Evolutionary conservation across 2,329 filamentous ascomycete genomes (phyloP), one percentile per base, ranked within the genome.

Genomic region (Tothia fuscella): DNA sequence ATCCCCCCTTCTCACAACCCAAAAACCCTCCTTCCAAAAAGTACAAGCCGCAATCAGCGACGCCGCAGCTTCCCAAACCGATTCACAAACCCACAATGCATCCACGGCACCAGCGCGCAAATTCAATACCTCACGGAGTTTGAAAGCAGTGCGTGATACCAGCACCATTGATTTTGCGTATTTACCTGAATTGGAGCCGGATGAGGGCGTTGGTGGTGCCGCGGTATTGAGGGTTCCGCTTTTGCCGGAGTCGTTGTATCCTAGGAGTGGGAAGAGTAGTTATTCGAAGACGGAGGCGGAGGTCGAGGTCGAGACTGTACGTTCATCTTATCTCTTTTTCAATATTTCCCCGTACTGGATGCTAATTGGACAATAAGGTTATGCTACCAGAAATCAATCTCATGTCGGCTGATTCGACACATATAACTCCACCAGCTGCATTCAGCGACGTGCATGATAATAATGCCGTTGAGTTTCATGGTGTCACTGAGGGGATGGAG

Each of bases 141-240:
- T 68, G 41, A 76, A 77, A 55, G 60, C 71, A 21, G 64, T 71
- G 47, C 66, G 70, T 41, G 75, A 79, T 59, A 62, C 58, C 45
- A 76, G 72, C 30, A 75, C 74, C 31, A 72, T 80, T 46, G 76
- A 80, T 62, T 78, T 79, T 52, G 68, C 69, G 50, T 78, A 70
- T 61, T 63, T 79, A 49, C 76, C 76, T 26, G 63, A 64, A 42
- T 62, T 68, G 49, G 61, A 67, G 38, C 57, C 66, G 24, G 63
- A 69, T 38, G 49, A 54, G 12, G 45, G 57, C 12, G 48, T 56
- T 34, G 53, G 56, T 21, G 53, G 62, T 4, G 49, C 51, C 3
- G 54, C 59, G 26, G 54, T 66, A 10, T 50, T 51, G 4, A 53
- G 59, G 26, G 54, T 67, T 9, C 72, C 72, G 44, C 64, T 74